Percentiles rank a stretch among this genome's conserved stretches.
These are phyloP conservation scores for Truncatella angustata DNA, from an alignment of 2,329 filamentous ascomycete genomes.

Conservation along the genomic window DNA sequence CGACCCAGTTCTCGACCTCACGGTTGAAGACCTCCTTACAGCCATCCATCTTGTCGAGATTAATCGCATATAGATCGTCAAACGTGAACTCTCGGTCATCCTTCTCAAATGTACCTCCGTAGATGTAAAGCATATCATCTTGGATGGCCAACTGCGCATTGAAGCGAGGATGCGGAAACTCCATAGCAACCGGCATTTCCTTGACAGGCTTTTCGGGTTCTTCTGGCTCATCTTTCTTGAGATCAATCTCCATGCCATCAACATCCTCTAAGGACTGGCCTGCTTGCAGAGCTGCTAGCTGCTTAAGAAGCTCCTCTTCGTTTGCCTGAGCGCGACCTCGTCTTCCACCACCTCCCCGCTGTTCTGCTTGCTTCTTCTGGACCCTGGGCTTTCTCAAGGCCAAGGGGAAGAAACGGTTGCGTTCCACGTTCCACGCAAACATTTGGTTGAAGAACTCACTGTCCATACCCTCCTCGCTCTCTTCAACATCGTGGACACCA, in stretches of 20 bases:
- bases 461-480: constrained; percentile 91
- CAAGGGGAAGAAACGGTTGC: constrained; percentile 91
- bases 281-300: constrained; percentile 80
- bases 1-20: constrained; percentile 79
- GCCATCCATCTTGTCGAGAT: constrained; percentile 92
- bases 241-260: constrained; percentile 41
- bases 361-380: constrained; percentile 62
- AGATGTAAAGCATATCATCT: constrained; percentile 89
- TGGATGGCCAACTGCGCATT: constrained; percentile 89
- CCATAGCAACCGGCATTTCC: constrained; percentile 67
- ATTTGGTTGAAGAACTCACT: constrained; percentile 95
- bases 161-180: constrained; percentile 87
- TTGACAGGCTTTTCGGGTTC: constrained; percentile 58
- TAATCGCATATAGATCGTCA: constrained; percentile 89
- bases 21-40: constrained; percentile 88
- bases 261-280: constrained; percentile 61
- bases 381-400: constrained; percentile 70
- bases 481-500: constrained; percentile 89
- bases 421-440: constrained; percentile 91
- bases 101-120: constrained; percentile 93
- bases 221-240: constrained; percentile 48
- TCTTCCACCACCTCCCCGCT: constrained; percentile 57
- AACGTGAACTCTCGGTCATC: constrained; percentile 94
- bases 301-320: constrained; percentile 84
- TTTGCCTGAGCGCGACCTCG: constrained; percentile 82